A percentile compares a stretch with the other conserved stretches of the same genome.
phyloP scores from a whole-genome alignment of 108 stramenopile species.

The Cyclotella atomus region DNA sequence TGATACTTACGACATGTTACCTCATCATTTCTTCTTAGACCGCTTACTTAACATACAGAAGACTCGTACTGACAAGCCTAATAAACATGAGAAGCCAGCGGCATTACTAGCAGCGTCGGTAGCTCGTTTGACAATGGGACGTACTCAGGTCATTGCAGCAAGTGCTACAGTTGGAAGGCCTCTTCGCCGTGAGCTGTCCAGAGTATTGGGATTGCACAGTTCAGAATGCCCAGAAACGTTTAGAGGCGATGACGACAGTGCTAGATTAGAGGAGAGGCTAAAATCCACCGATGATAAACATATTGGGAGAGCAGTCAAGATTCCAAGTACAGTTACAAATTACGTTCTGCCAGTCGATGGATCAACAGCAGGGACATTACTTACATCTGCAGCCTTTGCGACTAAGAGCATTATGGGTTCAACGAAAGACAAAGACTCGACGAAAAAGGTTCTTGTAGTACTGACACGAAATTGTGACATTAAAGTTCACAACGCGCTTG shows the following conservation, averaged over 20 bases:
- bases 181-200: constrained; percentile 84
- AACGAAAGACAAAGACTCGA: constrained; percentile 2
- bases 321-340: constrained; percentile 77
- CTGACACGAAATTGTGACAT: constrained; percentile 79
- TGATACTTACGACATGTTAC: no score
- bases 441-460: constrained; percentile 68
- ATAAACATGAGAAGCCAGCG: constrained; percentile 86
- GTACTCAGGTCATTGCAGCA: constrained; percentile 83
- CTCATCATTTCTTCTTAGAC: constrained; percentile 28
- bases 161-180: constrained; percentile 95
- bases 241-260: constrained; percentile 51
- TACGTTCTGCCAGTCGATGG: constrained; percentile 72
- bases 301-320: constrained; percentile 75
- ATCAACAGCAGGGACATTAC: constrained; percentile 63
- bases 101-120: constrained; percentile 79
- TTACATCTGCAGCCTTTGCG: constrained; percentile 75
- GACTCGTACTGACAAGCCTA: constrained; percentile 45
- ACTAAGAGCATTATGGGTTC: constrained; percentile 49
- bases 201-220: constrained; percentile 82
- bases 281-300: constrained; percentile 35
- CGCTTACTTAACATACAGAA: constrained; percentile 63
- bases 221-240: constrained; percentile 79
- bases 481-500: constrained; percentile 73
- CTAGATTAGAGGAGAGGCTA: constrained; percentile 34
- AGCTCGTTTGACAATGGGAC: constrained; percentile 69